These are phyloP conservation scores for Alternaria postmessia DNA, from an alignment of 2,329 filamentous ascomycete species.

Conservation along the genomic window DNA sequence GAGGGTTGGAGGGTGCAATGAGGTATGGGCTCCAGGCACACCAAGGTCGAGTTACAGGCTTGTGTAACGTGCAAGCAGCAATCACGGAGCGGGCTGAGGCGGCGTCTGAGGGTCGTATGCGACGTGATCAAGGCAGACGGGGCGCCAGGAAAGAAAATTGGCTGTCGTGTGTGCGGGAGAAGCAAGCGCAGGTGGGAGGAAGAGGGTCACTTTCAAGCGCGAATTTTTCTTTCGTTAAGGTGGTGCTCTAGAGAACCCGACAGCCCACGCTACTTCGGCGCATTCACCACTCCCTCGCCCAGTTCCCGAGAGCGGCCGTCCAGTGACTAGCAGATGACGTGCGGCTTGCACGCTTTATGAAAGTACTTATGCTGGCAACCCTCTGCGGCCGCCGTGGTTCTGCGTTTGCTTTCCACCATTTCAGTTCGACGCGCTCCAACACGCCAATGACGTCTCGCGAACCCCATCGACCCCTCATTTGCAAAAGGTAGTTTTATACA, in stretches of 20 bases:
- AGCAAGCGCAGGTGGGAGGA: constrained; percentile 38
- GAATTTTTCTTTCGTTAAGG: constrained; percentile 28
- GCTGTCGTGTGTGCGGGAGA: constrained; percentile 44
- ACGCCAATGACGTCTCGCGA: constrained; percentile 30
- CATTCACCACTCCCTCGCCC: constrained; percentile 21
- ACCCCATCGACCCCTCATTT: constrained; percentile 19
- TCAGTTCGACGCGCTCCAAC: constrained; percentile 16
- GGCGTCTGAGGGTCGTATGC: constrained; percentile 35
- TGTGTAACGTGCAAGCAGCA: constrained; percentile 24
- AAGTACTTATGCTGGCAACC: not conserved
- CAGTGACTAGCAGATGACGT: constrained; percentile 2
- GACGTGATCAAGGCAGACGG: constrained; percentile 37
- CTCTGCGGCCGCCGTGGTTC: constrained; percentile 1
- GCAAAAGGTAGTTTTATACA: constrained; percentile 7
- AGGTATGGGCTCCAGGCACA: constrained; percentile 40
- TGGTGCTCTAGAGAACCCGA: constrained; percentile 26
- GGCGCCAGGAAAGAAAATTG: constrained; percentile 42
- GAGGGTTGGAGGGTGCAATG: constrained; percentile 23
- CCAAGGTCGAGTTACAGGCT: constrained; percentile 23
- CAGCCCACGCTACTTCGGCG: constrained; percentile 26
- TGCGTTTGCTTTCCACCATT: constrained; percentile 11
- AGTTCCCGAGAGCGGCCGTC: constrained; percentile 26
- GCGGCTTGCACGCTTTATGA: constrained; percentile 4
- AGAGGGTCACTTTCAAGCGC: constrained; percentile 30
- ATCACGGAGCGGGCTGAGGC: constrained; percentile 31